Conservation (phyloP, 371 early-diverging fungal genomes). For the Conidiobolus coronatus region DNA sequence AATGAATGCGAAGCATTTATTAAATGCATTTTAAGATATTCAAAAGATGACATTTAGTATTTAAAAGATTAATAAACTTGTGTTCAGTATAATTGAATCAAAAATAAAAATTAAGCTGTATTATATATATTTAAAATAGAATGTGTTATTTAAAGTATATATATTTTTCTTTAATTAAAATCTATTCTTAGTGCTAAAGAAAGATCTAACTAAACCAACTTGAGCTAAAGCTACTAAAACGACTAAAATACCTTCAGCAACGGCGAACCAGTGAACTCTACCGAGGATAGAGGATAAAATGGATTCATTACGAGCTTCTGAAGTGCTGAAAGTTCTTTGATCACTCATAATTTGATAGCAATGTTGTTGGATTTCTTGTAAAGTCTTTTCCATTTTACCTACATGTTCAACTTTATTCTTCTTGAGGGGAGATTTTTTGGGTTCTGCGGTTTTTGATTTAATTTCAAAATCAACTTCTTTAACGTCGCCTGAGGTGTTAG, state of each 20-base stretch:
- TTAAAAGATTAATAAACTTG: too few relatives aligned
- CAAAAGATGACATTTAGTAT: too few relatives aligned
- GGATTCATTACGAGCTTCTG: constrained; percentile 69
- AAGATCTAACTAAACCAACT: constrained; percentile 56
- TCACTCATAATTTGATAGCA: constrained; percentile 29
- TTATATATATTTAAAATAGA: too few relatives aligned
- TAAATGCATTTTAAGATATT: too few relatives aligned
- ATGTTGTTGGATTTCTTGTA: neutral
- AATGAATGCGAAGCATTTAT: too few relatives aligned
- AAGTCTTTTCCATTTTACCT: constrained; percentile 44
- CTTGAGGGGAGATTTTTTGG: constrained; percentile 14
- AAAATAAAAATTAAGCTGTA: too few relatives aligned
- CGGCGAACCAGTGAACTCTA: constrained; percentile 73
- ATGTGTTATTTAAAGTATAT: too few relatives aligned
- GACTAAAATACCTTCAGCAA: constrained; percentile 44
- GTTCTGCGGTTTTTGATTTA: constrained; percentile 50
- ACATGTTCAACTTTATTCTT: constrained; percentile 18
- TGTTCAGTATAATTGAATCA: too few relatives aligned
- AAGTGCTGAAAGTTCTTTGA: constrained; percentile 61
- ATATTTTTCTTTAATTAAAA: neutral
- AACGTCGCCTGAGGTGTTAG: constrained; percentile 72
- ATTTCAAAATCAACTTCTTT: constrained; percentile 88
- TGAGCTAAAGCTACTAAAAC: constrained; percentile 59
- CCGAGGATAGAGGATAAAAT: constrained; percentile 2
- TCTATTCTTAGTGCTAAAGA: constrained; percentile 35